Conservation (phyloP, 495 filamentous ascomycete species). For the Annulohypoxylon maeteangense region DNA sequence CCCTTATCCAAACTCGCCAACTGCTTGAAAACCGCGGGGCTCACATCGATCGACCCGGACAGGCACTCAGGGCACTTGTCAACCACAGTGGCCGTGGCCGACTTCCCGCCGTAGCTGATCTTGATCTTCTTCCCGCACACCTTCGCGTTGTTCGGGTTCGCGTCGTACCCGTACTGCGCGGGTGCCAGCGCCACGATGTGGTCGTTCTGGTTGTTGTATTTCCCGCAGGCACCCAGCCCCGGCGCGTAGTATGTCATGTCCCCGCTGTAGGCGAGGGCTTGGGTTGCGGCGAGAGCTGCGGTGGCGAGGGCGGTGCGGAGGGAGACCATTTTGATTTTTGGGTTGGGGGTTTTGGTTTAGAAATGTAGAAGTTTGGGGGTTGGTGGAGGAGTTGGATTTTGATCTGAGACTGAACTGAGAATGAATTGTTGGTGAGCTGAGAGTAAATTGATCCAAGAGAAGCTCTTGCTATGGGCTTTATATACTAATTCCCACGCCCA, state of each 20-base stretch:
- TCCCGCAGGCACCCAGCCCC: constrained; percentile 60
- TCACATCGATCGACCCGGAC: constrained; percentile 57
- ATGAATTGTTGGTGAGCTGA: neutral
- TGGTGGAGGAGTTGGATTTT: neutral
- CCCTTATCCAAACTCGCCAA: constrained; percentile 52
- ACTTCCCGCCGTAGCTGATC: constrained; percentile 66
- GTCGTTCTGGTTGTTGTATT: constrained; percentile 49
- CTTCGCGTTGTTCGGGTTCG: constrained; percentile 60
- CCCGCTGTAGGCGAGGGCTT: constrained; percentile 45
- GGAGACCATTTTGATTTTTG: constrained; percentile 19
- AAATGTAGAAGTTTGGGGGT: too few relatives aligned
- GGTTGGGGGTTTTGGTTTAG: neutral
- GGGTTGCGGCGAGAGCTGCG: constrained; percentile 9
- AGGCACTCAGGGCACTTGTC: constrained; percentile 81
- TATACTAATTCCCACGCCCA: neutral
- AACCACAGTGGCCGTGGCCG: constrained; percentile 65
- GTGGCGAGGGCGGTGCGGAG: constrained; percentile 25
- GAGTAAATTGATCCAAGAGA: neutral
- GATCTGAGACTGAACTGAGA: neutral
- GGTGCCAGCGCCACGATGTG: constrained; percentile 58
- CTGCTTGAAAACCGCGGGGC: constrained; percentile 56
- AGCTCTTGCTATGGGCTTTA: neutral
- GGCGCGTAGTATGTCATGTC: constrained; percentile 61
- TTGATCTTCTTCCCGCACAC: constrained; percentile 74
- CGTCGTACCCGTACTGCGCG: constrained; percentile 55